Base-by-base conservation (phyloP, 805 yeast genomes). In the Yarrowia keelungensis region DNA sequence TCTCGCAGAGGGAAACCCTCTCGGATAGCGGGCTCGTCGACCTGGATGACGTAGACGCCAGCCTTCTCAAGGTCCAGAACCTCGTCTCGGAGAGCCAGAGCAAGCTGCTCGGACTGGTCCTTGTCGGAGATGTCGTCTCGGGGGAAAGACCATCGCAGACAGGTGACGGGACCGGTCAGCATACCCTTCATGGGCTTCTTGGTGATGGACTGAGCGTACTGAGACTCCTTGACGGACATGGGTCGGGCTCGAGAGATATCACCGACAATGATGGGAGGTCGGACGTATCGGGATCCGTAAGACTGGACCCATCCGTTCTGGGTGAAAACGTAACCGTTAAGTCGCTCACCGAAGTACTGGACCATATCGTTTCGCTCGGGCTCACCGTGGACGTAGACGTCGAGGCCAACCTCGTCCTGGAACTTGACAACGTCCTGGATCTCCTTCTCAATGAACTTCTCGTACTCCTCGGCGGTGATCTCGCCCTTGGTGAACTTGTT, bases 291-390 rank as follows among this genome's bases (percentile, higher is more conserved):
- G 75, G 99, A 93, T 87, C 99, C 99, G 83, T 94, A 95, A 75
- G 99, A 95, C 87, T 95, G 99, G 78, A 95, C 99, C 99, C 99
- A 95, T 84, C 99, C 99, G 87, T 92, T 92, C 76, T 90, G 85
- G 83, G 99, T 95, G 89, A 95, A 95, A 76, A 97, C 97, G 81
- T 90, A 95, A 83, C 99, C 99, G 80, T 91, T 90, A 81, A 95
- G 86, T 86, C 92, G 92, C 86, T 95, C 99, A 87, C 99, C 99
- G 75, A 95, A 95, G 89, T 94, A 95, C 87, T 95, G 99, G 79
- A 95, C 99, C 99, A 95, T 95, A 86, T 95, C 99, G 86, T 95
- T 95, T 89, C 99, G 91, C 89, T 95, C 99, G 83, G 99, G 99
- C 87, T 95, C 99, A 86, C 99, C 99, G 84, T 95, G 99, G 75